A percentile compares a stretch with the other conserved stretches of the same genome.
These are phyloP conservation scores for Phoenix dactylifera DNA, from an alignment of 176 grass and related monocot species.

Conservation along the genomic window DNA sequence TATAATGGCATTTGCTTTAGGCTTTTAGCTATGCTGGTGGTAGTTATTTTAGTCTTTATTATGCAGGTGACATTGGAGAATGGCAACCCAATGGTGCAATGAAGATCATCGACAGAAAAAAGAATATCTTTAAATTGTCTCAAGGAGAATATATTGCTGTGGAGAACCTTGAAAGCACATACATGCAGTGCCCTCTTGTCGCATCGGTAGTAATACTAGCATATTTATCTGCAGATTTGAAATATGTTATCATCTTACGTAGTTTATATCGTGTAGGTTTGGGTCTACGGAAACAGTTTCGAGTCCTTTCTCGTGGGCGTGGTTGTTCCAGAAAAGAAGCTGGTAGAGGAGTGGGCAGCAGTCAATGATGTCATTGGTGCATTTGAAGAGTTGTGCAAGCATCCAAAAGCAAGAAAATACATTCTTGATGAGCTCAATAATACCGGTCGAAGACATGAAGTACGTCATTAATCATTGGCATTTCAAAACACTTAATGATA, in stretches of 20 bases:
- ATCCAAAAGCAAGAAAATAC: slow-evolving; percentile 53
- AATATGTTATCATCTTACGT: too few relatives aligned
- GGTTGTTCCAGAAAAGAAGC: slow-evolving; percentile 72
- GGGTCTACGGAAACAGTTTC: slow-evolving; percentile 51
- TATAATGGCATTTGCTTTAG: too few relatives aligned
- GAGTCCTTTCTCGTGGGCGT: slow-evolving; percentile 55
- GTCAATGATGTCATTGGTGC: slow-evolving; percentile 30
- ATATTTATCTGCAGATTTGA: not conserved
- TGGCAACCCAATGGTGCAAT: slow-evolving; percentile 81
- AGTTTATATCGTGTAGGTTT: slow-evolving; percentile 39
- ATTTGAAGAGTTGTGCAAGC: slow-evolving; percentile 52
- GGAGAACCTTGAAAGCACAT: slow-evolving; percentile 69
- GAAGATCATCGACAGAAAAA: slow-evolving; percentile 96
- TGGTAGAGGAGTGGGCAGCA: slow-evolving; percentile 62
- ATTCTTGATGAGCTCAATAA: slow-evolving; percentile 66
- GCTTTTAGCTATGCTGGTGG: too few relatives aligned
- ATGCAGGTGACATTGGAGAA: slow-evolving; percentile 76
- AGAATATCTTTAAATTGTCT: slow-evolving; percentile 95
- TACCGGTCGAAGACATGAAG: slow-evolving; percentile 55
- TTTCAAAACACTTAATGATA: not conserved
- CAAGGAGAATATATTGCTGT: slow-evolving; percentile 94
- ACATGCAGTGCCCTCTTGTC: slow-evolving; percentile 54
- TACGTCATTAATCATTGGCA: slow-evolving; percentile 10
- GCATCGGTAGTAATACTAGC: slow-evolving; percentile 20
- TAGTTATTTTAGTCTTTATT: not conserved